phyloP scores from a whole-genome alignment of 2,329 filamentous ascomycete species.

The Sarocladium brachiariae region DNA sequence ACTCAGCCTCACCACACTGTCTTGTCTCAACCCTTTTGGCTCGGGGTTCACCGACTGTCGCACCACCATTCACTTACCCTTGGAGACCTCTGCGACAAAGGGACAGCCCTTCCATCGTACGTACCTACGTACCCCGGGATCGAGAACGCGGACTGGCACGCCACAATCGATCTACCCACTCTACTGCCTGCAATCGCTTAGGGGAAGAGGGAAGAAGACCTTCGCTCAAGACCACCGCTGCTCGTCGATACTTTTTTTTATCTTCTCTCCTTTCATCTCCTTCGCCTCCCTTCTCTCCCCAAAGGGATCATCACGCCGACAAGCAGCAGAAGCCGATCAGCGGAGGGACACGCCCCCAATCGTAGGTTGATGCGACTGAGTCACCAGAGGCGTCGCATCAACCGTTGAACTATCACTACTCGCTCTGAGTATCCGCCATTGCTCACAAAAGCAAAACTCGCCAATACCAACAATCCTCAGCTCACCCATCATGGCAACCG shows the following conservation, averaged over 20 bases:
- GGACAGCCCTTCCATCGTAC: background rate
- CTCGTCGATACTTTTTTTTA: background rate
- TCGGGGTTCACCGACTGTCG: too few relatives aligned
- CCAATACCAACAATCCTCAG: background rate
- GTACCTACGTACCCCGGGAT: background rate
- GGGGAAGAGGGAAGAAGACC: too few relatives aligned
- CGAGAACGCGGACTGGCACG: background rate
- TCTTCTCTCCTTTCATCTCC: background rate
- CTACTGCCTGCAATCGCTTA: too few relatives aligned
- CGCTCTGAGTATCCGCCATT: background rate
- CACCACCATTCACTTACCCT: too few relatives aligned
- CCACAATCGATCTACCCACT: too few relatives aligned
- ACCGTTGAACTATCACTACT: too few relatives aligned
- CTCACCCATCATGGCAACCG: constrained; percentile 1
- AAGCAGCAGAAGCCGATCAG: too few relatives aligned
- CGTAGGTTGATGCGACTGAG: too few relatives aligned
- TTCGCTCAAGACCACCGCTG: background rate
- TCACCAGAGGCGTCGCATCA: too few relatives aligned
- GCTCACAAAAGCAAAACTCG: background rate
- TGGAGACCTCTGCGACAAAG: background rate
- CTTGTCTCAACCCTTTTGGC: too few relatives aligned
- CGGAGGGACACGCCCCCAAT: too few relatives aligned
- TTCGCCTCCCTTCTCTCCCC: background rate
- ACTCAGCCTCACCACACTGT: too few relatives aligned
- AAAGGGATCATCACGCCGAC: background rate